phyloP scores from a whole-genome alignment of 352 stramenopile species.

The Globisporangium uncinulatum region DNA sequence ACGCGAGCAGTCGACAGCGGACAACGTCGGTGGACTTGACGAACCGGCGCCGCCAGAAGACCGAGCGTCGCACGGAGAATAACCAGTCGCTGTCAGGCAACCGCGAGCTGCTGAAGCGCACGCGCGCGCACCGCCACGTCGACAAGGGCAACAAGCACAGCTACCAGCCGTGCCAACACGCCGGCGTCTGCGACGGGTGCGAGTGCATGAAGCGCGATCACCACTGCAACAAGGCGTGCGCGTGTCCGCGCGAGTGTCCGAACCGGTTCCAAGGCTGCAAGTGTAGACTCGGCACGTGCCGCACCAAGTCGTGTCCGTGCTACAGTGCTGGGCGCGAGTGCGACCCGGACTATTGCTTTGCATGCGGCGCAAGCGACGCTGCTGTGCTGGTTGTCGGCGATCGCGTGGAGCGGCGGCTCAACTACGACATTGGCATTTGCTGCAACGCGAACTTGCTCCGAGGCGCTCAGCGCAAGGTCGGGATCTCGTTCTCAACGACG shows the following conservation, averaged over 20 bases:
- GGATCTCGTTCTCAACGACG: conserved; percentile 56
- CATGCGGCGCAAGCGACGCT: conserved; percentile 55
- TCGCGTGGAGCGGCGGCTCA: conserved; percentile 17
- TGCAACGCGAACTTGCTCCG: conserved; percentile 60
- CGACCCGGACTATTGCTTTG: conserved; percentile 70
- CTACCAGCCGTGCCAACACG: conserved; percentile 60
- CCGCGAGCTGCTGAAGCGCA: conserved; percentile 21
- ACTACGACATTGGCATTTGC: conserved; percentile 38
- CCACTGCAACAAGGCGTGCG: conserved; percentile 54
- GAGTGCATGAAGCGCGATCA: conserved; percentile 48
- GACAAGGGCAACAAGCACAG: conserved; percentile 46
- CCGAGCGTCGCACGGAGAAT: conserved; percentile 8
- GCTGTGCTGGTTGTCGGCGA: conserved; percentile 41
- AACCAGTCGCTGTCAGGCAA: conserved; percentile 4
- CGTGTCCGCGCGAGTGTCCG: conserved; percentile 50
- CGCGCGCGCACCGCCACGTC: conserved; percentile 29
- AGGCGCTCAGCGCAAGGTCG: conserved; percentile 52
- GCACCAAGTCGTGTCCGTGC: conserved; percentile 51
- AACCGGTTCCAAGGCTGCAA: conserved; percentile 68
- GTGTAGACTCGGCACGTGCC: conserved; percentile 46
- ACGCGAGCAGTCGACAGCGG: background rate
- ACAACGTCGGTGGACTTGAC: conserved; percentile 7
- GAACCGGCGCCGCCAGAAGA: conserved; percentile 16
- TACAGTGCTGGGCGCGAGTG: conserved; percentile 50
- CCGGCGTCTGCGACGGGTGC: conserved; percentile 49